Base-by-base conservation (phyloP, 768 basidiomycete genomes). In the Lactarius trivialis region DNA sequence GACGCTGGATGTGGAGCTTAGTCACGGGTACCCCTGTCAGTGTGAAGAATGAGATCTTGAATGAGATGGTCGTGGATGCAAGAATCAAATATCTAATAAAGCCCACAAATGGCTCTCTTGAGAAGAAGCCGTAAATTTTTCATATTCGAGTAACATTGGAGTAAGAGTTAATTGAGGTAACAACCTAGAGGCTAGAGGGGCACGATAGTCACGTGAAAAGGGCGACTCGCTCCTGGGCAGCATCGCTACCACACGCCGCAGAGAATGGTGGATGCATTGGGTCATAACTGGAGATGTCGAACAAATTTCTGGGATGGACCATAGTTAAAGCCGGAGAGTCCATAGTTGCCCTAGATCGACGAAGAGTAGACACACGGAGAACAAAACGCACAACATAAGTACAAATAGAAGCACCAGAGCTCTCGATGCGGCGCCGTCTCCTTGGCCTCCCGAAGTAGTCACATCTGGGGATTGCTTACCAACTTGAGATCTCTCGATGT, bases 221-320 rank as follows among this genome's bases (percentile, higher is more conserved):
- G 52, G 19, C 36, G 19, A 75, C 83, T 56, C 64, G 86, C 86
- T 81, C 86, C 86, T 41, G 86, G 78, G 70, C 78, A 32, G 81
- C 79, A 17, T 70, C 73, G 5, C 74, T 73, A 4, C 71, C 65
- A 64, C 86, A 89, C 1, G 82, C 73, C 2, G 73, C 72, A 4
- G 78, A 71, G 60, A 83, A 85, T 2, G 85, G 82, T 5, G 79
- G 77, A 33, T 79, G 70, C n/a, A 76, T 75, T 9, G 85, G 86
- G 69, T 89, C 85, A 60, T 86, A 87, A 4, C 86, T 86, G n/a
- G 86, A 85, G 12, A 86, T 76, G 68, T 81, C 88, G 34, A 89
- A 78, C 55, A 88, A 72, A 70, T 88, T 88, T 70, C 67, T 88
- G 86, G 9, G 85, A 86, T 0, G 86, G 87, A 5, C 85, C 86